These are phyloP conservation scores for Gleditsia sinensis DNA, from an alignment of 306 rosid species.

Conservation along the genomic window DNA sequence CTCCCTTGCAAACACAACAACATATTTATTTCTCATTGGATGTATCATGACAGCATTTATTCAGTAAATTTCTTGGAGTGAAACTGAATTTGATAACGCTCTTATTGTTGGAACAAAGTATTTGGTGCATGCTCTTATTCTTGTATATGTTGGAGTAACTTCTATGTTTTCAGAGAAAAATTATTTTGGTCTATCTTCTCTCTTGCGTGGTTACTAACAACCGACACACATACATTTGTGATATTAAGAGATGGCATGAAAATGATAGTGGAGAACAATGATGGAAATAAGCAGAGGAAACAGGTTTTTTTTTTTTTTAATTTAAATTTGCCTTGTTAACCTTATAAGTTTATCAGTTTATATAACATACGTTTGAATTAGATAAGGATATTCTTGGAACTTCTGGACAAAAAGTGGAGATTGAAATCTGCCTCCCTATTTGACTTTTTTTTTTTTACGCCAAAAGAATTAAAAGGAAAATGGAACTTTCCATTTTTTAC, in stretches of 20 bases:
- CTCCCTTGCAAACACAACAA: constrained; percentile 20
- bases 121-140: not conserved
- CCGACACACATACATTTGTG: not conserved
- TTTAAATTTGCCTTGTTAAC: not conserved
- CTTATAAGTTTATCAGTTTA: not conserved
- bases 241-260: not conserved
- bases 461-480: not conserved
- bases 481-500: constrained; percentile 5
- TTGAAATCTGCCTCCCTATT: not conserved
- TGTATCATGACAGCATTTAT: constrained; percentile 28
- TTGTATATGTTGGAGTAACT: constrained; percentile 13
- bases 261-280: not conserved
- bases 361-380: not conserved
- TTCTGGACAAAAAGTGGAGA: not conserved
- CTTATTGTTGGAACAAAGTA: constrained; percentile 16
- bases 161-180: not conserved
- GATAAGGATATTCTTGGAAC: not conserved
- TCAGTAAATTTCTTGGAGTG: constrained; percentile 22
- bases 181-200: not conserved
- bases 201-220: not conserved
- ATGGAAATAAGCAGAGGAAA: not conserved
- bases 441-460: not conserved
- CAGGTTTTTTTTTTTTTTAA: not conserved
- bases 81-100: constrained; percentile 27
- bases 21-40: constrained; percentile 15